A percentile compares a stretch with the other conserved stretches of the same genome.
phyloP scores from a whole-genome alignment of 2,329 filamentous ascomycete genomes.

The Fusarium armeniacum region DNA sequence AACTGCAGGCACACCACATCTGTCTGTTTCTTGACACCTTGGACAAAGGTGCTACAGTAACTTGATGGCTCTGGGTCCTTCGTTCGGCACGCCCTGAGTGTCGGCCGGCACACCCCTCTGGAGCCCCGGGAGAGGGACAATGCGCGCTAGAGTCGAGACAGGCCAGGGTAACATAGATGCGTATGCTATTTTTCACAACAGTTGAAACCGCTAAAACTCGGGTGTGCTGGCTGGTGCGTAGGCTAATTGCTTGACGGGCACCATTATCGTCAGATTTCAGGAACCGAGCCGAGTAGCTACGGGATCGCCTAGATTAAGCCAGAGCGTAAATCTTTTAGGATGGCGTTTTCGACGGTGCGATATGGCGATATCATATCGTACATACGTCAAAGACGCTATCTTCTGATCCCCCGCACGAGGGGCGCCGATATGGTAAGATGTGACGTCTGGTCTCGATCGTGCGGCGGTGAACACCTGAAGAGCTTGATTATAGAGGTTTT shows the following conservation, averaged over 20 bases:
- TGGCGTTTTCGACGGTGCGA: slow-evolving; percentile 27
- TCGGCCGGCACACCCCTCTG: slow-evolving; percentile 37
- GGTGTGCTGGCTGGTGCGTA: slow-evolving; percentile 37
- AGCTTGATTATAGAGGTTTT: slow-evolving; percentile 16
- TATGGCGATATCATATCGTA: slow-evolving; percentile 36
- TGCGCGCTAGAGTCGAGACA: slow-evolving; percentile 31
- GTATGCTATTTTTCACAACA: slow-evolving; percentile 51
- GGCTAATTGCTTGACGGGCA: slow-evolving; percentile 44
- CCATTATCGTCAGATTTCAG: slow-evolving; percentile 34
- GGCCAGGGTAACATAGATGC: slow-evolving; percentile 40
- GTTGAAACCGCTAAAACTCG: slow-evolving; percentile 49
- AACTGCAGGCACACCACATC: slow-evolving; percentile 41
- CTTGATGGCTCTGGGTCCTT: slow-evolving; percentile 38
- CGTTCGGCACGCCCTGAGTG: slow-evolving; percentile 27
- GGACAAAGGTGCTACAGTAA: slow-evolving; percentile 15
- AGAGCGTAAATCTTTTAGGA: slow-evolving; percentile 39
- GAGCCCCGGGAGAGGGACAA: slow-evolving; percentile 34
- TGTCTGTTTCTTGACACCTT: slow-evolving; percentile 39
- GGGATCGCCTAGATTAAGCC: slow-evolving; percentile 40
- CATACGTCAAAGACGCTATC: slow-evolving; percentile 37
- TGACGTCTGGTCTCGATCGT: slow-evolving; percentile 27
- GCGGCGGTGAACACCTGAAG: slow-evolving; percentile 10
- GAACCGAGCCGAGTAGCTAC: slow-evolving; percentile 45
- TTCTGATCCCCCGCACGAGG: slow-evolving; percentile 47
- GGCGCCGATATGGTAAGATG: slow-evolving; percentile 14